Evolutionary conservation across 2,329 filamentous ascomycete species (phyloP).

Genomic region (Byssochlamys sp.): DNA sequence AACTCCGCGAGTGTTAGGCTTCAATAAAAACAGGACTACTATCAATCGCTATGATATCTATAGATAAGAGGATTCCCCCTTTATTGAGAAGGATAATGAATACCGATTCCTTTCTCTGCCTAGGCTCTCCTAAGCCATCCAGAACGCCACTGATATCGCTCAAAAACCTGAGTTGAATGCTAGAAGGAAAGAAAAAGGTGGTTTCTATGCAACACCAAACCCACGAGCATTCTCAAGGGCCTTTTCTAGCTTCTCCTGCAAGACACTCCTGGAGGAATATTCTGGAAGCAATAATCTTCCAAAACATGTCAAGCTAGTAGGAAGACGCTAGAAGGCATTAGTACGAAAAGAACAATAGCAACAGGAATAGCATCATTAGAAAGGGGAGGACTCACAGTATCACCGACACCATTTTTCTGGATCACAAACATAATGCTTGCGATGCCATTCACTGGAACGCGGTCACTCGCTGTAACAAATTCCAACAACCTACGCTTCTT

Average conservation of each 20-base stretch:
- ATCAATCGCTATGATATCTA: not conserved
- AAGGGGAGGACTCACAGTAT: slow-evolving; percentile 29
- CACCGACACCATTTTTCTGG: slow-evolving; percentile 62
- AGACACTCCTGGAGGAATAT: slow-evolving; percentile 60
- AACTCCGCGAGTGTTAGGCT: not conserved
- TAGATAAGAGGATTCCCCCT: not conserved
- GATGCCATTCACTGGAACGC: slow-evolving; percentile 79
- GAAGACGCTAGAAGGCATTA: slow-evolving; percentile 42
- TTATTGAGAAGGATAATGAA: not conserved
- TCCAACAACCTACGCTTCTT: slow-evolving; percentile 72
- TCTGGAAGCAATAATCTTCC: slow-evolving; percentile 76
- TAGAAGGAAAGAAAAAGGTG: not conserved
- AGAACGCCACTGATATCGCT: not conserved
- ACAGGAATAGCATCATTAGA: not conserved
- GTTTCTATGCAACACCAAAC: slow-evolving; percentile 64
- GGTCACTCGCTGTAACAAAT: slow-evolving; percentile 88
- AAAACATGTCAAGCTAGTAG: slow-evolving; percentile 88
- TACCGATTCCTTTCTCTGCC: not conserved
- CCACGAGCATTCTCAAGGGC: slow-evolving; percentile 81
- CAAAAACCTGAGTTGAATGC: not conserved
- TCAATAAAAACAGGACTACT: not conserved
- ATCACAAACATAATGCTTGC: slow-evolving; percentile 74
- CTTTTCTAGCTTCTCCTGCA: slow-evolving; percentile 68
- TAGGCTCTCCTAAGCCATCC: not conserved
- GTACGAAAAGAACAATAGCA: slow-evolving; percentile 8